These are phyloP conservation scores for Aspergillus tamarii DNA, from an alignment of 2,329 filamentous ascomycete genomes.

Conservation along the genomic window DNA sequence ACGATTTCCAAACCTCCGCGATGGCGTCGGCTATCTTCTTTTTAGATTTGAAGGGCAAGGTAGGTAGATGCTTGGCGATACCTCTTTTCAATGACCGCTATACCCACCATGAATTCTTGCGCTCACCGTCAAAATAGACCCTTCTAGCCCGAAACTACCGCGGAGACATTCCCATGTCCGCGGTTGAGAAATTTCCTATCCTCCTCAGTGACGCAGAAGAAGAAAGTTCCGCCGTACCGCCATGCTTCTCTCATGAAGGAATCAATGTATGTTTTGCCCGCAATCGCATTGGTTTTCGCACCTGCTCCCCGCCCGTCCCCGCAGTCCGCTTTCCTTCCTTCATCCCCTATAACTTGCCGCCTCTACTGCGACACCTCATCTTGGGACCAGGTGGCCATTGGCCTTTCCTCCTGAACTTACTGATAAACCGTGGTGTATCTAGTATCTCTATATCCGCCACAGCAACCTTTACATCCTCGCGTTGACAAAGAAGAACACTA, in stretches of 20 bases:
- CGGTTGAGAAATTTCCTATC: conserved; percentile 95
- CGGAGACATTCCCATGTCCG: conserved; percentile 98
- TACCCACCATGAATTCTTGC: conserved; percentile 5
- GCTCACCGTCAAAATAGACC: conserved; percentile 63
- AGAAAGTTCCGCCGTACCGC: conserved; percentile 94
- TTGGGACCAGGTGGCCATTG: not conserved
- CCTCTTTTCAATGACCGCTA: not conserved
- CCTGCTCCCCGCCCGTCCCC: conserved; percentile 21
- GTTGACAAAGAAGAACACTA: conserved; percentile 97
- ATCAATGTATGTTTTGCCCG: conserved; percentile 74
- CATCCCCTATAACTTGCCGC: conserved; percentile 4
- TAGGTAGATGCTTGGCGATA: conserved; percentile 45
- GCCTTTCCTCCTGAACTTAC: not conserved
- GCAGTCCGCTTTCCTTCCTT: conserved; percentile 15
- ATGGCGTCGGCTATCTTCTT: conserved; percentile 99
- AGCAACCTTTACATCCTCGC: conserved; percentile 99
- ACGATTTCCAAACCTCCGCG: conserved; percentile 34
- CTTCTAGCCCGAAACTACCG: conserved; percentile 97
- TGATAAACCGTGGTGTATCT: not conserved
- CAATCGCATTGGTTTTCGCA: conserved; percentile 3
- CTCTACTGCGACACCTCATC: not conserved
- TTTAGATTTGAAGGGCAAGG: conserved; percentile 99
- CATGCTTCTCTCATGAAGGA: conserved; percentile 97
- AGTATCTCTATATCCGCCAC: conserved; percentile 99
- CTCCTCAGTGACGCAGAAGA: conserved; percentile 98